Conservation (phyloP, 768 basidiomycete species). For the Kwoniella sp. region DNA sequence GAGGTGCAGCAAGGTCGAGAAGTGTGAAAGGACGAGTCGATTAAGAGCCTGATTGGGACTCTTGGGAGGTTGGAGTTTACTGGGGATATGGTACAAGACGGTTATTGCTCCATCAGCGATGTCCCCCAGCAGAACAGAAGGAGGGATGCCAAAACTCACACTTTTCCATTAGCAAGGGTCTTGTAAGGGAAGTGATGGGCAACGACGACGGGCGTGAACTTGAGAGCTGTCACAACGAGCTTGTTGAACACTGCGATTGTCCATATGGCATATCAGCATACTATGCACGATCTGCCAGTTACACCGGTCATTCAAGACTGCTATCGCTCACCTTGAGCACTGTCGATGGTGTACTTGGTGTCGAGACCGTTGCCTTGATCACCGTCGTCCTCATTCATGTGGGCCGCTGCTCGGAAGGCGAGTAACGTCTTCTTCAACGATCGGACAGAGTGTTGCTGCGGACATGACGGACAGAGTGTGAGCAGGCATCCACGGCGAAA, state of each 20-base stretch:
- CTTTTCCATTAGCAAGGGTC: slow-evolving; percentile 76
- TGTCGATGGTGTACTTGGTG: slow-evolving; percentile 85
- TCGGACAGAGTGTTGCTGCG: slow-evolving; percentile 81
- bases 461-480: background rate
- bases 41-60: slow-evolving; percentile 80
- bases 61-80: slow-evolving; percentile 78
- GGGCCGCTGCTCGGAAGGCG: slow-evolving; percentile 86
- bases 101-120: background rate
- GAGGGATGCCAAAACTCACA: slow-evolving; percentile 73
- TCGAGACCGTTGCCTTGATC: slow-evolving; percentile 55
- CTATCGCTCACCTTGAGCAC: slow-evolving; percentile 66
- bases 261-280: slow-evolving; percentile 8
- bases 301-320: background rate
- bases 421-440: slow-evolving; percentile 79
- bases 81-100: slow-evolving; percentile 48
- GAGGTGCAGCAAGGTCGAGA: slow-evolving; percentile 80
- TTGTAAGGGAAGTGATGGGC: slow-evolving; percentile 87
- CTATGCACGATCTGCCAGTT: slow-evolving; percentile 28
- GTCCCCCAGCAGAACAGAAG: background rate
- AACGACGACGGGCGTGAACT: slow-evolving; percentile 87
- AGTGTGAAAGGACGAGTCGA: slow-evolving; percentile 84
- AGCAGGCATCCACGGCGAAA: background rate
- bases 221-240: slow-evolving; percentile 78
- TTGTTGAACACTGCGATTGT: slow-evolving; percentile 97
- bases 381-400: slow-evolving; percentile 83